Conservation (phyloP, 176 grass and related monocot species). For the Poa annua region DNA sequence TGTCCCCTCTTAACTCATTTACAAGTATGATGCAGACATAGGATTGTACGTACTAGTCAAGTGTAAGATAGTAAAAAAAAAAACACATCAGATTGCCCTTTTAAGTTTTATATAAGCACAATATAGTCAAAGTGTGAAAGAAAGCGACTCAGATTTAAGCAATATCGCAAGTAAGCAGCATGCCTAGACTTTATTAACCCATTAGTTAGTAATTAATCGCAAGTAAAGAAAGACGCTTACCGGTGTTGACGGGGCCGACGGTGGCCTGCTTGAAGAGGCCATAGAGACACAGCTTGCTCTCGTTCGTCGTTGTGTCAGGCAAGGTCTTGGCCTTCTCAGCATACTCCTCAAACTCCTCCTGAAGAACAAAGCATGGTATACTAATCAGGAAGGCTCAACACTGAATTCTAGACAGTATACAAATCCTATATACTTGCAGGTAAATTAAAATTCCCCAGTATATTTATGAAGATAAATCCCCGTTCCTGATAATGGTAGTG, state of each 20-base stretch:
- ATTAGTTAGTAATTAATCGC: no score
- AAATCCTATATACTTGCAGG: neutral
- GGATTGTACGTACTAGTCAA: no score
- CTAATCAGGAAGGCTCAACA: neutral
- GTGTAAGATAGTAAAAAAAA: no score
- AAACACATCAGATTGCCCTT: neutral
- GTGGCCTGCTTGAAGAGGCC: constrained; percentile 90
- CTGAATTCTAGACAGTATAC: neutral
- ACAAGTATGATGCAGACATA: neutral
- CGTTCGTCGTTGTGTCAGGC: constrained; percentile 62
- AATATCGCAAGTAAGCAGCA: no score
- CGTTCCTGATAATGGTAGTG: no score
- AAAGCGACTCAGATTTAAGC: neutral
- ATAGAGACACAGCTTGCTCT: constrained; percentile 76
- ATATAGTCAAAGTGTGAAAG: neutral
- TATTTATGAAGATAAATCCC: neutral
- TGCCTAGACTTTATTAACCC: no score
- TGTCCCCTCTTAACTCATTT: neutral
- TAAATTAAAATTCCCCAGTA: no score
- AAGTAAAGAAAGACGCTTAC: neutral
- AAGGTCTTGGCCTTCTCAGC: constrained; percentile 75
- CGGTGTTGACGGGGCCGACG: constrained; percentile 62
- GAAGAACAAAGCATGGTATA: neutral
- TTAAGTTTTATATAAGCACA: no score
- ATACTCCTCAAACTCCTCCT: constrained; percentile 77